Conservation (phyloP, 176 grass and related monocot species). For the Musa acuminata region DNA sequence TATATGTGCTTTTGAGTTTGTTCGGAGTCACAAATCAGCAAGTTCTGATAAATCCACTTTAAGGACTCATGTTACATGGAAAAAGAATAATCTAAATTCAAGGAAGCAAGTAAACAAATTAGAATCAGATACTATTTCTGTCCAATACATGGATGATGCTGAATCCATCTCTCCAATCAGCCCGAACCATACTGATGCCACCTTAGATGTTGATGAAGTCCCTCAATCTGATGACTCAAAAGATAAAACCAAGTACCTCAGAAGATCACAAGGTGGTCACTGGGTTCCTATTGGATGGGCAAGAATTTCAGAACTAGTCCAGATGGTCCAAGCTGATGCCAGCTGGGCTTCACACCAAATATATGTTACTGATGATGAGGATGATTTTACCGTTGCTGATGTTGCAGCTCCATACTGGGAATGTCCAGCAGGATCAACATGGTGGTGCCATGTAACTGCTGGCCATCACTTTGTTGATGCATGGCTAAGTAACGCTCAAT, state of each 20-base stretch:
- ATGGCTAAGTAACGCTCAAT: slow-evolving; percentile 77
- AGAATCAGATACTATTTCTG: neutral
- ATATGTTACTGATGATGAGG: slow-evolving; percentile 51
- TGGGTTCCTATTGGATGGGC: slow-evolving; percentile 93
- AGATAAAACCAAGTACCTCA: slow-evolving; percentile 12
- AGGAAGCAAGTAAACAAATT: slow-evolving; percentile 24
- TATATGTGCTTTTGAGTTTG: slow-evolving; percentile 78
- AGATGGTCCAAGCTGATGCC: slow-evolving; percentile 62
- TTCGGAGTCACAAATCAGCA: slow-evolving; percentile 34
- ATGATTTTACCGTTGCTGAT: slow-evolving; percentile 85
- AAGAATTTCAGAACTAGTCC: slow-evolving; percentile 62
- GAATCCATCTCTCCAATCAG: slow-evolving; percentile 16
- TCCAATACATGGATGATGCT: slow-evolving; percentile 16
- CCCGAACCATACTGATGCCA: neutral
- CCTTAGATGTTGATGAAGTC: neutral
- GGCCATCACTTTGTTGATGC: slow-evolving; percentile 46
- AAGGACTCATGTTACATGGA: neutral
- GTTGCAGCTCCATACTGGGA: slow-evolving; percentile 91
- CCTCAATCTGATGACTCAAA: slow-evolving; percentile 18
- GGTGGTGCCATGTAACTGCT: slow-evolving; percentile 87
- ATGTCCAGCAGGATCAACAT: slow-evolving; percentile 67
- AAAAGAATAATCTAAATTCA: slow-evolving; percentile 11
- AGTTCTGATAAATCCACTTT: slow-evolving; percentile 27
- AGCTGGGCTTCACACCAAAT: slow-evolving; percentile 62
- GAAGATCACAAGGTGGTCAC: slow-evolving; percentile 42